Evolutionary conservation across 2,329 filamentous ascomycete genomes (phyloP).

Genomic region (Penicillium sp.): DNA sequence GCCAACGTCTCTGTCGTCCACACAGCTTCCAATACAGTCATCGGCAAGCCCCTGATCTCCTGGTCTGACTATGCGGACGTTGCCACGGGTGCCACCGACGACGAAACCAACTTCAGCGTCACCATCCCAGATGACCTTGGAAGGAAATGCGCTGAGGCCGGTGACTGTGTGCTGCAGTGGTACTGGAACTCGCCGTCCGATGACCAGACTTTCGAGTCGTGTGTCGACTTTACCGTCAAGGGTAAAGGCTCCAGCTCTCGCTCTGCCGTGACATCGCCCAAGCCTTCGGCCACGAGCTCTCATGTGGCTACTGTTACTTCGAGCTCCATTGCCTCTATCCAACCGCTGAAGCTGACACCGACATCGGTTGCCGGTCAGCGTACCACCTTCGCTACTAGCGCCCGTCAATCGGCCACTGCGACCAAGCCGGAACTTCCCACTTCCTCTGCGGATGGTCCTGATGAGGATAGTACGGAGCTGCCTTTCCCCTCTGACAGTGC

Average conservation of each 20-base stretch:
- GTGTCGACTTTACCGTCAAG: conserved; percentile 33
- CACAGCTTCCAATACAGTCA: conserved; percentile 41
- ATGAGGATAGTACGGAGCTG: conserved; percentile 3
- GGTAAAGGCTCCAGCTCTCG: conserved; percentile 19
- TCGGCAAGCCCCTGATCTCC: conserved; percentile 35
- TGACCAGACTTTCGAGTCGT: conserved; percentile 38
- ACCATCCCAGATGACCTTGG: conserved; percentile 32
- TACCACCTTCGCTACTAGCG: conserved; percentile 19
- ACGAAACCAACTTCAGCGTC: conserved; percentile 32
- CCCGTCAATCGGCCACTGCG: conserved; percentile 12
- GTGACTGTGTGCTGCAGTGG: conserved; percentile 36
- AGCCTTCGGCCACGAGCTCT: background rate
- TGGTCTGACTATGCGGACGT: conserved; percentile 34
- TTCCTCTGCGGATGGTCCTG: conserved; percentile 1
- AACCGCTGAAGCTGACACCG: background rate
- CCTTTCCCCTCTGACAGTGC: conserved; percentile 18
- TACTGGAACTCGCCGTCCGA: conserved; percentile 35
- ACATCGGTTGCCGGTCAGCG: conserved; percentile 5
- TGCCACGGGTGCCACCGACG: conserved; percentile 25
- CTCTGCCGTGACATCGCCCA: background rate
- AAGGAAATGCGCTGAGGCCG: conserved; percentile 27
- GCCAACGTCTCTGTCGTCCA: conserved; percentile 52
- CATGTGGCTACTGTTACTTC: background rate
- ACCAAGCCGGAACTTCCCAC: background rate
- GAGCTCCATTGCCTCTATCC: background rate